A percentile compares a stretch with the other conserved stretches of the same genome.
phyloP scores from a whole-genome alignment of 2,329 filamentous ascomycete genomes.

The Pleoardoris graminearum region DNA sequence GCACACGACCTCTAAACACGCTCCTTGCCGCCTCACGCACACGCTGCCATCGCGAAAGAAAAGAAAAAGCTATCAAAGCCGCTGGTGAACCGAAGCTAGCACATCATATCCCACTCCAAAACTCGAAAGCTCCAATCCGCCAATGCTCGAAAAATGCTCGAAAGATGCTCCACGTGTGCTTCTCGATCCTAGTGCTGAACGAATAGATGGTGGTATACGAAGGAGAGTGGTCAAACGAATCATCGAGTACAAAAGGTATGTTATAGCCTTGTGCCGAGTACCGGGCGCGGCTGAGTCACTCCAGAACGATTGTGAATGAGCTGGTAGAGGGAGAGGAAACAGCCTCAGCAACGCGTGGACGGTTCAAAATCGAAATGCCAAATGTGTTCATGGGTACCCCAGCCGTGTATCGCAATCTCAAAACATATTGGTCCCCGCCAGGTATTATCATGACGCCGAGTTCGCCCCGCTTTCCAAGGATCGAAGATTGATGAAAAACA shows the following conservation, averaged over 20 bases:
- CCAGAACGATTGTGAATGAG: not conserved
- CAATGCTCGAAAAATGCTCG: constrained; percentile 14
- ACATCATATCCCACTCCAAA: not conserved
- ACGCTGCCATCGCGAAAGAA: constrained; percentile 2
- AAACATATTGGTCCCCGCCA: constrained; percentile 13
- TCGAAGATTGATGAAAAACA: constrained; percentile 12
- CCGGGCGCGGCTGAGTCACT: not conserved
- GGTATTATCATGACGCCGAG: constrained; percentile 24
- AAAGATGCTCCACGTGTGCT: constrained; percentile 21
- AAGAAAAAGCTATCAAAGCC: constrained; percentile 28
- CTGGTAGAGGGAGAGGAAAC: constrained; percentile 11
- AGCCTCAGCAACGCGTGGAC: not conserved
- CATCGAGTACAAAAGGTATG: constrained; percentile 8
- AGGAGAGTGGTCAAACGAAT: constrained; percentile 1
- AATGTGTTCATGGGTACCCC: constrained; percentile 12
- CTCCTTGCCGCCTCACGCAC: constrained; percentile 10
- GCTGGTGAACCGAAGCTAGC: constrained; percentile 12
- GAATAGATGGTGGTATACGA: constrained; percentile 10
- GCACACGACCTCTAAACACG: constrained; percentile 3
- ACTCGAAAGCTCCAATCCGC: constrained; percentile 21
- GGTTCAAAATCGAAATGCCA: constrained; percentile 7
- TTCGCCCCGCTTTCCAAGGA: constrained; percentile 20
- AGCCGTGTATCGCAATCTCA: constrained; percentile 21
- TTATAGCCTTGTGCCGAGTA: not conserved
- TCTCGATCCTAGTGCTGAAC: constrained; percentile 17